Percentiles rank a stretch among this genome's conserved stretches.
Evolutionary conservation across 306 rosid species (phyloP).

Genomic region (Acacia confusa): DNA sequence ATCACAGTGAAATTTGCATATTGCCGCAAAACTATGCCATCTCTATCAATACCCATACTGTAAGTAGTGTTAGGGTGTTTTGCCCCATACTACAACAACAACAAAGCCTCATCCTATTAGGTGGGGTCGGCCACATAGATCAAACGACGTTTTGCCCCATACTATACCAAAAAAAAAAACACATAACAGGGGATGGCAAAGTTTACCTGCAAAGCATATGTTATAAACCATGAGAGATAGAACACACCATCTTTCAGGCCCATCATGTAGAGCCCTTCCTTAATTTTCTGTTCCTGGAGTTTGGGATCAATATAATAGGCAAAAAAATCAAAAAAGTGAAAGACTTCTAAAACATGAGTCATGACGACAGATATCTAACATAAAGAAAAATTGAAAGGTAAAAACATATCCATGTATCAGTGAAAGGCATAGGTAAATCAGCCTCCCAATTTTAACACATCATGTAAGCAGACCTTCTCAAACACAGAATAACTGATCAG

Average conservation of each 20-base stretch:
- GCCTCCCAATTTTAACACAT: slow-evolving; percentile 23
- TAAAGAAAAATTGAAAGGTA: neutral
- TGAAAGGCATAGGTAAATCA: slow-evolving; percentile 29
- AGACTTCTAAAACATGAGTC: slow-evolving; percentile 12
- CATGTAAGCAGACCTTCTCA: slow-evolving; percentile 73
- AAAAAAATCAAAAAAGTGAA: slow-evolving; percentile 26
- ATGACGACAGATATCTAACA: neutral
- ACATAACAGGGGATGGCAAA: slow-evolving; percentile 22
- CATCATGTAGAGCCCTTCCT: slow-evolving; percentile 98
- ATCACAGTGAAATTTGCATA: neutral
- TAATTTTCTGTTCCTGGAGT: slow-evolving; percentile 92
- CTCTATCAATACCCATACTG: neutral
- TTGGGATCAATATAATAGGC: slow-evolving; percentile 31
- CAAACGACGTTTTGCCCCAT: neutral
- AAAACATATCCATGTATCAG: neutral
- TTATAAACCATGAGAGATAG: slow-evolving; percentile 89
- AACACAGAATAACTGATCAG: slow-evolving; percentile 85
- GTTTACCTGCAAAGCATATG: slow-evolving; percentile 86
- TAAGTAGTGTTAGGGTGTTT: neutral
- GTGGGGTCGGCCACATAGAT: too few relatives aligned
- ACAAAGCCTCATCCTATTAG: too few relatives aligned
- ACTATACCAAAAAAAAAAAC: neutral
- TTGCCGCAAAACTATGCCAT: neutral
- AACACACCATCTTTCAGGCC: slow-evolving; percentile 88
- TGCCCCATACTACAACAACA: too few relatives aligned